Conservation (phyloP, 2,329 filamentous ascomycete genomes). For the Rutstroemia sp. region DNA sequence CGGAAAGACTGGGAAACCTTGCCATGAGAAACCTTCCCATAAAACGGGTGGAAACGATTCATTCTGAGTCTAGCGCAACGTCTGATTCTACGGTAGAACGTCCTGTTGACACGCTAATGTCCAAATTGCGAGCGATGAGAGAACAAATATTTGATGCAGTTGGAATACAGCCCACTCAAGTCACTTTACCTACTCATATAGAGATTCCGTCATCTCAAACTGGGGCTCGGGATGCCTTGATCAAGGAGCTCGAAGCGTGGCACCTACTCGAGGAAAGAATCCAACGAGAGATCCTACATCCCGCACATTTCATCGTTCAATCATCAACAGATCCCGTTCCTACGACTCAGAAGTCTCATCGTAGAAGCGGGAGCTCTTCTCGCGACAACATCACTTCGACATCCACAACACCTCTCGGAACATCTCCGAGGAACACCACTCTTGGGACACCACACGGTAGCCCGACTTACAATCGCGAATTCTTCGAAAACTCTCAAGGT, state of each 20-base stretch:
- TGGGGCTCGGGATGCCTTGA: constrained; percentile 14
- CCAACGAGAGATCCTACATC: constrained; percentile 19
- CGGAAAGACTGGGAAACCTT: constrained; percentile 18
- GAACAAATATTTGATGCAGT: constrained; percentile 15
- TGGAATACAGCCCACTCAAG: constrained; percentile 8
- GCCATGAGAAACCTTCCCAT: constrained; percentile 12
- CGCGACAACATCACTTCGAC: not conserved
- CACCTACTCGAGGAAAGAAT: constrained; percentile 18
- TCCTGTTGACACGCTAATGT: constrained; percentile 11
- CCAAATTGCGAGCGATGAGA: constrained; percentile 15
- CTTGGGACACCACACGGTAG: not conserved
- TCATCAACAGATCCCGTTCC: constrained; percentile 10
- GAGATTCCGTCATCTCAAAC: not conserved
- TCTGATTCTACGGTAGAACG: not conserved
- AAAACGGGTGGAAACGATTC: constrained; percentile 13
- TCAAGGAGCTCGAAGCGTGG: constrained; percentile 20
- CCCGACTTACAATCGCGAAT: not conserved
- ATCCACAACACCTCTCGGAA: not conserved
- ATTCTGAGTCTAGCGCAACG: constrained; percentile 7
- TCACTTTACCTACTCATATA: not conserved
- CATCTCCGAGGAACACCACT: constrained; percentile 1
- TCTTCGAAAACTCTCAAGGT: not conserved
- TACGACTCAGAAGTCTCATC: not conserved
- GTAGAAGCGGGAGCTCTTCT: constrained; percentile 27
- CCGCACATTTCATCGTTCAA: constrained; percentile 2